Evolutionary conservation across 176 grass and related monocot genomes (phyloP).

Genomic region (Oryza officinalis): DNA sequence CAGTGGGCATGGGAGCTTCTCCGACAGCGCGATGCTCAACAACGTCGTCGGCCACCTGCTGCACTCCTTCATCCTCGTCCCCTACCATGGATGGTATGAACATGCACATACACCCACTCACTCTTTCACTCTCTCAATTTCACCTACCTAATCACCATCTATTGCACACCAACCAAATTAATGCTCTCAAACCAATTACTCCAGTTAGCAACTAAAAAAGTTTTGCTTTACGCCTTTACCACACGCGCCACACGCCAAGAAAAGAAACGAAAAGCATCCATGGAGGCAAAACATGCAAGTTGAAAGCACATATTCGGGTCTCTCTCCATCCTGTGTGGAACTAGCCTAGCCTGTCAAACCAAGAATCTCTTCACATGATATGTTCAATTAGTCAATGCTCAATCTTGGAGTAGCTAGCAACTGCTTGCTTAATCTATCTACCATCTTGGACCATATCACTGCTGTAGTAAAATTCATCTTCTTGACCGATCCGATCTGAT

Average conservation of each 20-base stretch:
- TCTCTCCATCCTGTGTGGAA: too few relatives aligned
- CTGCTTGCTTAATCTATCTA: too few relatives aligned
- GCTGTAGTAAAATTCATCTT: neutral
- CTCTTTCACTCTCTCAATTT: too few relatives aligned
- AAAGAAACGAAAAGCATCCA: neutral
- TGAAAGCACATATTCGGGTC: too few relatives aligned
- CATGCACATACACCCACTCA: too few relatives aligned
- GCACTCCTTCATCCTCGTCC: conserved; percentile 78
- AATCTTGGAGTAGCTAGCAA: neutral
- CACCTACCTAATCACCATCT: too few relatives aligned
- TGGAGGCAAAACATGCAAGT: neutral
- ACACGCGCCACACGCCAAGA: neutral
- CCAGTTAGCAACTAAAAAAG: neutral
- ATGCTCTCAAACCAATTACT: neutral
- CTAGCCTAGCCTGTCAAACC: too few relatives aligned
- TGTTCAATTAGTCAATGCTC: neutral
- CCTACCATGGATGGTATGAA: conserved; percentile 79
- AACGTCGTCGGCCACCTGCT: conserved; percentile 70
- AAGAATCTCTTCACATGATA: neutral
- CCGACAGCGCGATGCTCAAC: conserved; percentile 55
- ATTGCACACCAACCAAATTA: too few relatives aligned
- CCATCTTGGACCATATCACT: neutral
- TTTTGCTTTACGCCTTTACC: too few relatives aligned
- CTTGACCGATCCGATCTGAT: neutral
- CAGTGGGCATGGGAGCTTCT: conserved; percentile 95